phyloP scores from a whole-genome alignment of 1,284 basidiomycete species.

The Naganishia albida region DNA sequence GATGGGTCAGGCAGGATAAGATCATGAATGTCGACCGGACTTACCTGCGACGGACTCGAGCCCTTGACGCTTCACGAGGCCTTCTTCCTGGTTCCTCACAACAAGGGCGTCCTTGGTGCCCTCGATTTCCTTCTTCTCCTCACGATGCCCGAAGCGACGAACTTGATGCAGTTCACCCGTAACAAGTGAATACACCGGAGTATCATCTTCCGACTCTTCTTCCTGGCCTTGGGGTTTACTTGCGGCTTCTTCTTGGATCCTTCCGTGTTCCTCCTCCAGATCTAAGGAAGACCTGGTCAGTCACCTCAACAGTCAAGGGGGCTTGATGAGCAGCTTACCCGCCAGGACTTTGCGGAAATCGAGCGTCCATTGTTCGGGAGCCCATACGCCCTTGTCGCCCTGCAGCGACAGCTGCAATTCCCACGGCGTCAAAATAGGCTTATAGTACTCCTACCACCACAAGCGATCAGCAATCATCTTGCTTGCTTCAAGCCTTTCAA shows the following conservation, averaged over 20 bases:
- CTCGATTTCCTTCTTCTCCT: slow-evolving; percentile 31
- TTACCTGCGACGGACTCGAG: slow-evolving; percentile 72
- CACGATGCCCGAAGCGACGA: slow-evolving; percentile 24
- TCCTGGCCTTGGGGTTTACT: slow-evolving; percentile 50
- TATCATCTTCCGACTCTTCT: slow-evolving; percentile 56
- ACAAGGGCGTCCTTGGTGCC: slow-evolving; percentile 54
- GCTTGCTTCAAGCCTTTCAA: slow-evolving; percentile 7
- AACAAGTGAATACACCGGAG: slow-evolving; percentile 79
- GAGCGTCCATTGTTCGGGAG: slow-evolving; percentile 62
- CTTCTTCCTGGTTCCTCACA: slow-evolving; percentile 64
- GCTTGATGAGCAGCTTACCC: slow-evolving; percentile 33
- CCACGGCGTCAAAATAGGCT: slow-evolving; percentile 91
- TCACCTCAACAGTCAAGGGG: slow-evolving; percentile 31
- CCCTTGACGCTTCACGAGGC: slow-evolving; percentile 56
- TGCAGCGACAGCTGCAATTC: slow-evolving; percentile 81
- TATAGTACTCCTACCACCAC: slow-evolving; percentile 70
- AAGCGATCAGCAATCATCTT: slow-evolving; percentile 30
- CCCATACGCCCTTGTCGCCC: slow-evolving; percentile 78
- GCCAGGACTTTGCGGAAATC: slow-evolving; percentile 47
- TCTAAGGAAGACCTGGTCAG: slow-evolving; percentile 11
- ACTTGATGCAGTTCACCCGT: slow-evolving; percentile 80
- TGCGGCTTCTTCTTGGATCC: slow-evolving; percentile 40
- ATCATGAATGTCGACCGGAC: slow-evolving; percentile 36
- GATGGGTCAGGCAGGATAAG: not conserved
- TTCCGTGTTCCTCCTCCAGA: slow-evolving; percentile 31